phyloP scores from a whole-genome alignment of 108 stramenopile species.

The Discostella stelligeroides region DNA sequence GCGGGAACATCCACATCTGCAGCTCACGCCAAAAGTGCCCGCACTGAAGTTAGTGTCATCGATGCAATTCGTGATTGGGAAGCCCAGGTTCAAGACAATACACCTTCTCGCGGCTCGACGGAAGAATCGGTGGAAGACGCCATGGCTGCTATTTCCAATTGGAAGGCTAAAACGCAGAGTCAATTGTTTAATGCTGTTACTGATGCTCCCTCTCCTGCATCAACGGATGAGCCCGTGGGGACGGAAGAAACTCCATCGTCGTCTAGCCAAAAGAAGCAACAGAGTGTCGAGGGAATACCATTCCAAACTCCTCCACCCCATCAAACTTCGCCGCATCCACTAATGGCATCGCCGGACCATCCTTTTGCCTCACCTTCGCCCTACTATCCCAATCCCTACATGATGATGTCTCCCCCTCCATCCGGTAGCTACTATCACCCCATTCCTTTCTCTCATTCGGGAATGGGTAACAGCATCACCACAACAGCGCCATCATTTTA shows the following conservation, averaged over 20 bases:
- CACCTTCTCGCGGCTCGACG: constrained; percentile 18
- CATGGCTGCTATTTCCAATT: constrained; percentile 7
- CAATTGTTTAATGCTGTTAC: neutral
- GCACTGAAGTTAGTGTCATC: no score
- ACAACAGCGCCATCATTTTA: constrained; percentile 29
- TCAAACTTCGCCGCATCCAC: neutral
- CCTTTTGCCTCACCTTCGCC: constrained; percentile 5
- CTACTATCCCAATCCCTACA: constrained; percentile 3
- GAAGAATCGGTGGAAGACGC: constrained; percentile 14
- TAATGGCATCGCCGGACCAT: constrained; percentile 7
- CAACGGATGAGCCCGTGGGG: constrained; percentile 36
- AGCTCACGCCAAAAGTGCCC: no score
- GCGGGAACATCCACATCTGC: neutral
- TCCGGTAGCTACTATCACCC: neutral
- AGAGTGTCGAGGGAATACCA: neutral
- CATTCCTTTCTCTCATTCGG: neutral
- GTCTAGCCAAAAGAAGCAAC: neutral
- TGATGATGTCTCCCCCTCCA: neutral
- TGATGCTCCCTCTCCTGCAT: constrained; percentile 38
- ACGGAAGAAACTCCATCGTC: neutral
- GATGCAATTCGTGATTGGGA: no score
- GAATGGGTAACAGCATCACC: constrained; percentile 24
- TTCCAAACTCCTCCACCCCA: neutral
- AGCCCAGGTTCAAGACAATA: neutral
- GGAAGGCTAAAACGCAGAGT: neutral